Base-by-base conservation (phyloP, 306 rosid species). In the Vigna reflexopilosa region DNA sequence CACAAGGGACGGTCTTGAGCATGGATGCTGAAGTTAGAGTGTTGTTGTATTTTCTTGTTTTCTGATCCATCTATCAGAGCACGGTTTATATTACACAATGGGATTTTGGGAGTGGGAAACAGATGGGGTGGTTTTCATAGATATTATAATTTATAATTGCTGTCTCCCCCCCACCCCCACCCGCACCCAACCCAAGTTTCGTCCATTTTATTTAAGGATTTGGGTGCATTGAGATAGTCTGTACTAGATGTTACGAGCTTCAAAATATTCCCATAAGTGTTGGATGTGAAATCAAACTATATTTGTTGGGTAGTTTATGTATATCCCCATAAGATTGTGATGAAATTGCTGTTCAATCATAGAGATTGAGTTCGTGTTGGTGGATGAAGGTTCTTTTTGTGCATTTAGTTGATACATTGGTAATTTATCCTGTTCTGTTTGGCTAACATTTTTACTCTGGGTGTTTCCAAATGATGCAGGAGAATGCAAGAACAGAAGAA, bases 401-500 rank as follows among this genome's bases (percentile, higher is more conserved):
- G 67, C 42, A 67, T 57, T 2, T 22, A 19, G n/a, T 54, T 82
- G 55, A 72, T 65, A 49, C 28, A n/a, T 8, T 22, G 58, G 4
- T 42, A 56, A 44, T 80, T 72, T 34, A 40, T 65, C 30, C 12
- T 65, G 47, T 74, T 19, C 20, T 76, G 22, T 50, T 52, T 67
- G 40, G n/a, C 66, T 26, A 19, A 69, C 36, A 34, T 24, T 48
- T 63, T 34, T 67, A 20, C 15, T 17, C 26, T 16, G 13, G 16
- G 11, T 57, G 34, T 66, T 63, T 81, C 56, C 19, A 76, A 76
- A 67, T 69, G 45, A 71, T 75, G 87, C 90, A 93, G 98, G 93
- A 84, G 67, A 80, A 72, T 84, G 78, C 93, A 91, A 85, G 91
- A 86, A 77, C 89, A 90, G 81, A 91, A 83, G 83, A 89, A 85